Evolutionary conservation across 2,329 filamentous ascomycete genomes (phyloP).

Genomic region (Amauroascus verrucosus): DNA sequence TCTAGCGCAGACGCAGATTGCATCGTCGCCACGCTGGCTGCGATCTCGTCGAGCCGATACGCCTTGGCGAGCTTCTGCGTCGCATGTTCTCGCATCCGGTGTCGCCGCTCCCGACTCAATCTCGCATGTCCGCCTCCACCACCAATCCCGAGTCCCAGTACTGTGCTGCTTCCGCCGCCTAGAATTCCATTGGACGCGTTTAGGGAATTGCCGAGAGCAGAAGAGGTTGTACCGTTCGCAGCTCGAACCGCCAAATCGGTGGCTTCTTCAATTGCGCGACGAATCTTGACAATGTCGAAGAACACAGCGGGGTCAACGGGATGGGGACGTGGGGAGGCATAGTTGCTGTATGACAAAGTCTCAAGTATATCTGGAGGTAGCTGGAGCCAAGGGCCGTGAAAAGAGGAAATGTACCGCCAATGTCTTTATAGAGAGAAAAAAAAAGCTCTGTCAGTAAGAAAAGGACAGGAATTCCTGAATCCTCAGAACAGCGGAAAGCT

Average conservation of each 20-base stretch:
- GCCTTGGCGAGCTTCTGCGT: slow-evolving; percentile 66
- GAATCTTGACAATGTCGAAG: slow-evolving; percentile 75
- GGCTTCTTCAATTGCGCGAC: slow-evolving; percentile 68
- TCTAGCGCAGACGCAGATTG: slow-evolving; percentile 67
- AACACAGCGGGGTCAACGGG: slow-evolving; percentile 71
- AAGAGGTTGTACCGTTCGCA: slow-evolving; percentile 59
- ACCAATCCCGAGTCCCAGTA: slow-evolving; percentile 48
- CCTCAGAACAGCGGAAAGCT: too few species aligned
- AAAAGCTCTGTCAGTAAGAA: neutral
- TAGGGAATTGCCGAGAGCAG: slow-evolving; percentile 48
- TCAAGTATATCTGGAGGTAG: slow-evolving; percentile 70
- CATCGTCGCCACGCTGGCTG: slow-evolving; percentile 73
- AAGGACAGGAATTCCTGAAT: too few species aligned
- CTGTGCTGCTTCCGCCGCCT: slow-evolving; percentile 40
- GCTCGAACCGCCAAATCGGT: slow-evolving; percentile 68
- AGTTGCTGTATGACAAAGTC: slow-evolving; percentile 68
- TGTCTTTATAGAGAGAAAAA: slow-evolving; percentile 44
- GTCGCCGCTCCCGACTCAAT: slow-evolving; percentile 64
- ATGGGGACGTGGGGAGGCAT: slow-evolving; percentile 62
- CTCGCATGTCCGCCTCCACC: slow-evolving; percentile 50
- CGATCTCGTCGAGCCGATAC: slow-evolving; percentile 73
- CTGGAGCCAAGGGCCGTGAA: slow-evolving; percentile 74
- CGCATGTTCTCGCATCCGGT: slow-evolving; percentile 70
- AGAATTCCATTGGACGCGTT: slow-evolving; percentile 44
- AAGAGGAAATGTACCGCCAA: slow-evolving; percentile 76